Evolutionary conservation across 768 basidiomycete species (phyloP), one percentile per base, ranked within the genome.

Genomic region (Tricholoma terreum): DNA sequence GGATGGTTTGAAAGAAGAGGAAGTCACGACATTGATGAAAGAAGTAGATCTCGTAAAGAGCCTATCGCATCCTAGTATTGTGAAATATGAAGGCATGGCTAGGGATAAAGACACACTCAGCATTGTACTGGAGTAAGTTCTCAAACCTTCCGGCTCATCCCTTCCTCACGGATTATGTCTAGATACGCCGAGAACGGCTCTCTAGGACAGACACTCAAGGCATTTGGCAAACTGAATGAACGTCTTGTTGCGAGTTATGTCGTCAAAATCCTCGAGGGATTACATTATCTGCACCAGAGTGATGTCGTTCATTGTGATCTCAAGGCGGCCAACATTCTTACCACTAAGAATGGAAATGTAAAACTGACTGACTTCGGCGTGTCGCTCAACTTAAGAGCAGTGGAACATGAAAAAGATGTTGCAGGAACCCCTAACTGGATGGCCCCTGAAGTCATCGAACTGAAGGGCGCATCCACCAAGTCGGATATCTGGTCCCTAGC

Each of bases 341-440:
- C 92, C 12, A 98, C 95, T 14, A 98, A 98, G 82, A 95, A 86
- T 51, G 96, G 95, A 42, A 97, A 98, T 66, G 88, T 97, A 67
- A 98, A 98, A 75, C 83, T 99, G 3, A 90, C 94, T 7, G 96
- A 99, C 71, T 98, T 99, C 71, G 96, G 96, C 46, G 96, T 98
- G 12, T 98, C 95, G 21, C 86, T 98, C 59, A 97, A 96, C 71
- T 81, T 98, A 65, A 86, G 92, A 48, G 94, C 94, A 0, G 86
- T 98, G 82, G 89, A 89, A 64, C 80, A 84, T 22, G 89, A 92
- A 67, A 87, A 90, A 68, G 90, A 90, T 63, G 89, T 93, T 24
- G 88, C 90, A 7, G 96, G 96, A 9, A 99, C 96, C 9, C 96
- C 96, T 12, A 96, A 98, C 66, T 99, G 96, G 96, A 98, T 99